phyloP scores from a whole-genome alignment of 352 stramenopile genomes.

The Phytopythium boreale region DNA sequence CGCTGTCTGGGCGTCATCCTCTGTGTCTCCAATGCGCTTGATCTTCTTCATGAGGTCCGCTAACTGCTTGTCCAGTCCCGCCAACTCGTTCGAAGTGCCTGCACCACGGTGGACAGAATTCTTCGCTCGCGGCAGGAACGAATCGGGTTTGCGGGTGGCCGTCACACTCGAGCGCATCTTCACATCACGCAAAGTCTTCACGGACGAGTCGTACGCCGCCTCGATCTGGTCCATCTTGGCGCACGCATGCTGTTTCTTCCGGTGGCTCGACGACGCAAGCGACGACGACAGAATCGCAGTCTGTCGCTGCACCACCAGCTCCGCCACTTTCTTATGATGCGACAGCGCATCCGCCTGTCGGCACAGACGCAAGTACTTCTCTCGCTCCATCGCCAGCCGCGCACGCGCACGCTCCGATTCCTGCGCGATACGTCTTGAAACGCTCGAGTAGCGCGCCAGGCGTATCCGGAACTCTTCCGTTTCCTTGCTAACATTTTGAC shows the following conservation, averaged over 20 bases:
- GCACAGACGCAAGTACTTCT: slow-evolving; percentile 44
- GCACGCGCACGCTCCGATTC: slow-evolving; percentile 29
- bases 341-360: slow-evolving; percentile 31
- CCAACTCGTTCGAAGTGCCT: neutral
- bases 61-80: slow-evolving; percentile 2
- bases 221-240: slow-evolving; percentile 46
- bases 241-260: slow-evolving; percentile 24
- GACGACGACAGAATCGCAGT: slow-evolving; percentile 49
- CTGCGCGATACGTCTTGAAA: slow-evolving; percentile 35
- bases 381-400: slow-evolving; percentile 36
- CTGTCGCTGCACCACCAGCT: slow-evolving; percentile 56
- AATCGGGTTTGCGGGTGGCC: neutral
- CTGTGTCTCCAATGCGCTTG: neutral
- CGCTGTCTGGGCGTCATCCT: neutral
- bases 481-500: neutral
- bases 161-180: neutral
- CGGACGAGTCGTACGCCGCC: slow-evolving; percentile 33
- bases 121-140: neutral
- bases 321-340: slow-evolving; percentile 61
- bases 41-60: slow-evolving; percentile 4
- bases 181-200: neutral
- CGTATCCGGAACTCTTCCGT: slow-evolving; percentile 56
- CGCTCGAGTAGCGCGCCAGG: slow-evolving; percentile 45
- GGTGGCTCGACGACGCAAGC: slow-evolving; percentile 24
- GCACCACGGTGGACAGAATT: neutral